Evolutionary conservation across 306 rosid species (phyloP).

Genomic region (Rosa rugosa): DNA sequence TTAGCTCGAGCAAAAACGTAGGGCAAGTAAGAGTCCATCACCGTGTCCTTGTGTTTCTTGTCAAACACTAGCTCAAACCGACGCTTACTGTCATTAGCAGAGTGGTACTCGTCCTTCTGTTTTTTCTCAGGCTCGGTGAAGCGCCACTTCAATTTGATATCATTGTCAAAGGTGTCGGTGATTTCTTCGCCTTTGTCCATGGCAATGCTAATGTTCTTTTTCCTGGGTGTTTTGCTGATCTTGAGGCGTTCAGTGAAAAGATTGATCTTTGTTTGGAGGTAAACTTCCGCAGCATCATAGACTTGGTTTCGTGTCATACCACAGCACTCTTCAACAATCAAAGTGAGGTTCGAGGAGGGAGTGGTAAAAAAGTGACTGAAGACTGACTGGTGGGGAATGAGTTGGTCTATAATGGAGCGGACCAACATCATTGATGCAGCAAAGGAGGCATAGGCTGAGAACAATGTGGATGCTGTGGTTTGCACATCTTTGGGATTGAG

Average conservation of each 20-base stretch:
- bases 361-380: background rate
- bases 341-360: background rate
- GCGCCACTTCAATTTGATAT: conserved; percentile 5
- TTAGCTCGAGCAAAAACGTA: background rate
- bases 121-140: background rate
- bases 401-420: conserved; percentile 36
- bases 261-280: conserved; percentile 5
- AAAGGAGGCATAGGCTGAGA: conserved; percentile 45
- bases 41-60: background rate
- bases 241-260: background rate
- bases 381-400: conserved; percentile 3
- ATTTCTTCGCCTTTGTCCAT: background rate
- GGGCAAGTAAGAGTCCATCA: background rate
- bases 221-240: background rate
- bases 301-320: background rate
- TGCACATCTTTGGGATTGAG: conserved; percentile 13
- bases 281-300: background rate
- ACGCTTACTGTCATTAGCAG: background rate
- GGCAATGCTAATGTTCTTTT: background rate
- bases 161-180: background rate
- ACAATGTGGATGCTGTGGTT: conserved; percentile 32
- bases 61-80: background rate
- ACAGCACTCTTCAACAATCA: background rate
- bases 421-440: conserved; percentile 40
- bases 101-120: background rate